These are phyloP conservation scores for Elongisporangium prolatum DNA, from an alignment of 352 stramenopile genomes.

Conservation along the genomic window DNA sequence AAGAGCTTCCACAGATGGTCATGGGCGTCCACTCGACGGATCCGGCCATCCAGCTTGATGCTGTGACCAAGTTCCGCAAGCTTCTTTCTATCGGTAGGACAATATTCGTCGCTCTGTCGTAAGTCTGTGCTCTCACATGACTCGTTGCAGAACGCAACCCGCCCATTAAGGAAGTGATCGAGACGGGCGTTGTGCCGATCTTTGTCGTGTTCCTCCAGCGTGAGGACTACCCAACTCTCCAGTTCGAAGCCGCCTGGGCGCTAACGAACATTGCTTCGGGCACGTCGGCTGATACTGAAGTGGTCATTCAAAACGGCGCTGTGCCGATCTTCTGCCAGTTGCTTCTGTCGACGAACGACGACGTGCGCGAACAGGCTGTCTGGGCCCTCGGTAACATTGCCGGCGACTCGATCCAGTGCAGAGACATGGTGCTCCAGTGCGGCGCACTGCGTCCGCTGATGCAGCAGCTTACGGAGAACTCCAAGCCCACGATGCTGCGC, in stretches of 20 bases:
- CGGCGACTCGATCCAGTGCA: constrained; percentile 95
- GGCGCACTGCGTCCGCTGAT: constrained; percentile 94
- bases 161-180: constrained; percentile 98
- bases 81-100: constrained; percentile 94
- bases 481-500: constrained; percentile 96
- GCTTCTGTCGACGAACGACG: constrained; percentile 94
- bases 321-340: constrained; percentile 98
- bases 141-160: constrained; percentile 92
- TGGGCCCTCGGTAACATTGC: constrained; percentile 99
- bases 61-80: constrained; percentile 98
- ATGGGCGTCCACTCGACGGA: constrained; percentile 91
- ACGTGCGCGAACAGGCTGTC: constrained; percentile 95
- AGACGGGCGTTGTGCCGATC: constrained; percentile 96
- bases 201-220: constrained; percentile 98
- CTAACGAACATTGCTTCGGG: constrained; percentile 99
- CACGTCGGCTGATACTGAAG: constrained; percentile 96
- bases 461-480: constrained; percentile 93
- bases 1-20: constrained; percentile 94
- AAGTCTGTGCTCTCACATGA: constrained; percentile 1
- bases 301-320: constrained; percentile 96
- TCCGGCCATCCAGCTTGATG: constrained; percentile 90
- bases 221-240: constrained; percentile 89
- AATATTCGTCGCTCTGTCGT: background rate
- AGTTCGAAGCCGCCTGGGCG: constrained; percentile 99
- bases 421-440: constrained; percentile 93